Percentiles rank a stretch among this genome's conserved stretches.
Conservation (phyloP, 495 filamentous ascomycete genomes). For the Sphaerosporella brunnea region DNA sequence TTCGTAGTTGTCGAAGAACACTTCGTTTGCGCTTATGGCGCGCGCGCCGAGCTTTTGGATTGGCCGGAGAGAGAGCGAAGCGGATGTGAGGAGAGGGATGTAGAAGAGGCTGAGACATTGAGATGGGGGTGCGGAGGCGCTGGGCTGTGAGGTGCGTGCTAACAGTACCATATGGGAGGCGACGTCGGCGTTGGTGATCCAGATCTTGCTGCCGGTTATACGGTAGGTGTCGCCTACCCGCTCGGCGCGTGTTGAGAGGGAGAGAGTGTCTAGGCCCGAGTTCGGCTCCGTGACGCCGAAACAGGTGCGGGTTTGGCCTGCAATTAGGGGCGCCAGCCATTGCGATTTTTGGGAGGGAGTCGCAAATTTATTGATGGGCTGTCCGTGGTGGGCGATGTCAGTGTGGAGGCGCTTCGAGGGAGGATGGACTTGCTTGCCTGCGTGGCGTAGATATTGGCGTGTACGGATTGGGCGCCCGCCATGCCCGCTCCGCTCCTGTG, state of each 20-base stretch:
- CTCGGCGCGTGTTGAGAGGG: conserved; percentile 42
- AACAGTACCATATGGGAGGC: conserved; percentile 62
- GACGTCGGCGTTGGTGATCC: conserved; percentile 66
- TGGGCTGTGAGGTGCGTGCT: conserved; percentile 50
- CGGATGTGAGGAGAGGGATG: conserved; percentile 45
- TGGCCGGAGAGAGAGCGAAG: conserved; percentile 43
- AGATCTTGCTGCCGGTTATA: conserved; percentile 62
- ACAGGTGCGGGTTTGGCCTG: conserved; percentile 48
- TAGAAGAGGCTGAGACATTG: conserved; percentile 62
- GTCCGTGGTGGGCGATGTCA: too few species aligned
- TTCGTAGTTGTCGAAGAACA: conserved; percentile 60
- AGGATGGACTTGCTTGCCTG: conserved; percentile 2
- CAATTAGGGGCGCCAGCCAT: conserved; percentile 51
- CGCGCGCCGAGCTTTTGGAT: conserved; percentile 72
- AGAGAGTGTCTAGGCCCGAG: conserved; percentile 56
- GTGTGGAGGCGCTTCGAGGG: too few species aligned
- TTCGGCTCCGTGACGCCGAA: conserved; percentile 57
- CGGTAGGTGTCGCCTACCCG: conserved; percentile 39
- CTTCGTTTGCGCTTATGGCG: conserved; percentile 66
- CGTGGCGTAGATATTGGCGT: conserved; percentile 35
- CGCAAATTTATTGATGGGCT: conserved; percentile 56
- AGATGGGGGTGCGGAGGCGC: conserved; percentile 45
- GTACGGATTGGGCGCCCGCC: conserved; percentile 58
- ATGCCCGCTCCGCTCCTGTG: conserved; percentile 49
- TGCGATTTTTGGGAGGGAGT: conserved; percentile 39